Base-by-base conservation (phyloP, 169 alveolate genomes). In the Plasmodium malariae region DNA sequence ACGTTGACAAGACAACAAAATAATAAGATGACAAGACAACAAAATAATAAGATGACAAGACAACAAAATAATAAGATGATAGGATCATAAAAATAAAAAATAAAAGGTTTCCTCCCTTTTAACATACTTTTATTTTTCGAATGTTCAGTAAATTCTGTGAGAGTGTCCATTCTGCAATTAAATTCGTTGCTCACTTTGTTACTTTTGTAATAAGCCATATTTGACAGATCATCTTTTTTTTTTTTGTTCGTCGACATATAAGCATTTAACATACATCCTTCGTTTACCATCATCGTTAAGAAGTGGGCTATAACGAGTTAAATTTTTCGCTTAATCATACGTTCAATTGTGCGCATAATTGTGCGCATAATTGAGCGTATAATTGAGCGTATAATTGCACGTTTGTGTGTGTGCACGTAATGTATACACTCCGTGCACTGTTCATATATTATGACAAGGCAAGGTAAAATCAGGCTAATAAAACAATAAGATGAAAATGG, bases 131-230 rank as follows among this genome's bases (percentile, higher is more conserved):
- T 83, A 54, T 83, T 83, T 14, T 57, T 51, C 6, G 78, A 67
- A 43, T 40, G 28, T 0, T 83, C 91, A 14, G 71, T 68, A 30
- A 54, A 65, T 30, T 83, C 91, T 34, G 67, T 83, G 49, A 83
- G 37, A 37, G 70, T 17, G n/a, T 68, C 91, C 85, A 83, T 83
- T 48, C 36, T 60, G 37, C 30, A 43, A 51, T 76, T 62, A 51
- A 76, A 62, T 30, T 76, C 73, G 32, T 62, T 59, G 24, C 62
- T 76, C 36, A 76, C 69, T 12, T 6, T 48, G 28, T 24, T 65
- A 51, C 59, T 32, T 40, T 24, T 54, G 28, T 57, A 28, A 40
- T 40, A 36, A 60, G 71, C 4, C 28, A 14, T 62, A n/a, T 26
- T 62, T 1, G 36, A 17, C 69, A 37, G 9, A 28, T n/a, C n/a